Conservation (phyloP, 129 eudicot genomes). For the Flaveria robusta region DNA sequence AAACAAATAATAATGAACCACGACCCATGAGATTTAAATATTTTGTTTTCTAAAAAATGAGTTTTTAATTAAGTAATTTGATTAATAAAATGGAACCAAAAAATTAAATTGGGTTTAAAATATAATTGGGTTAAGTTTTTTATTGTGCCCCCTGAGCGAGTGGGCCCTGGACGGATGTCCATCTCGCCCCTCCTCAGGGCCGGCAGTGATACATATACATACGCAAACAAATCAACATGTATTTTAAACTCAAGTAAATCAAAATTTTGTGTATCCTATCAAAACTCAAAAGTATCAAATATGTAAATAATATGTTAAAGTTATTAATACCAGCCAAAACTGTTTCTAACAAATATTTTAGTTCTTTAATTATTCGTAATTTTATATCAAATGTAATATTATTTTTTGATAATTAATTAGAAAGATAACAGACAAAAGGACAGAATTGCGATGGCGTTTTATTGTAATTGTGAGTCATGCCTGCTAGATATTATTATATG, state of each 20-base stretch:
- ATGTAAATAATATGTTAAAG: background rate
- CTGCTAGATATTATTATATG: background rate
- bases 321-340: background rate
- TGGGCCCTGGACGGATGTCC: too few relatives aligned
- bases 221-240: background rate
- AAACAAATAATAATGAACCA: too few relatives aligned
- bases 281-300: background rate
- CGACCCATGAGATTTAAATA: too few relatives aligned
- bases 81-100: too few relatives aligned
- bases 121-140: too few relatives aligned
- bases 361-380: background rate
- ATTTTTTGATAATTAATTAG: background rate
- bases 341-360: background rate
- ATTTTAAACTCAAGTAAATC: background rate
- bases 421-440: slow-evolving; percentile 33
- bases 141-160: too few relatives aligned
- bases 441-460: slow-evolving; percentile 16
- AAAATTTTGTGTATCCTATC: background rate
- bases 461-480: slow-evolving; percentile 25
- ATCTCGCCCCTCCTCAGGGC: too few relatives aligned
- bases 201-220: background rate
- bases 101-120: too few relatives aligned
- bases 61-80: too few relatives aligned
- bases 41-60: too few relatives aligned
- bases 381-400: background rate